Conservation (phyloP, 225 moss, liverwort and hornwort species). For the Bryoerythrophyllum caledonicum region DNA sequence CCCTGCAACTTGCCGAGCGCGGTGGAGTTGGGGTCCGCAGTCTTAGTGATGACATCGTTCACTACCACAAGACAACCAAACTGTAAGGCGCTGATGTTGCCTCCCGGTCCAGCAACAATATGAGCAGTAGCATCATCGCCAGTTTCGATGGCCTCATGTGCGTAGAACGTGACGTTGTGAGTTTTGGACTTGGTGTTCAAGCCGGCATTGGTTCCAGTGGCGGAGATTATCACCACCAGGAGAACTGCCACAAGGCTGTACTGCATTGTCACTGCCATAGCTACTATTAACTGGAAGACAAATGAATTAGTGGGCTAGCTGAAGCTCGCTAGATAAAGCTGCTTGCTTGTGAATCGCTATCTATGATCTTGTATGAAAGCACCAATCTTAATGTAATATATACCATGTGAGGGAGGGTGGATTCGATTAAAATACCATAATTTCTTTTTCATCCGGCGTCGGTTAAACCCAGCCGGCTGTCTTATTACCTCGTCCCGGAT, state of each 20-base stretch:
- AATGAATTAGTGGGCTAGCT: neutral
- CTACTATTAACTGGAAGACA: neutral
- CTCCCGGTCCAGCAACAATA: neutral
- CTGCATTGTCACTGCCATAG: neutral
- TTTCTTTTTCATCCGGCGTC: neutral
- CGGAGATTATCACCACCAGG: neutral
- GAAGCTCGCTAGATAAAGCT: neutral
- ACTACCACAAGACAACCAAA: neutral
- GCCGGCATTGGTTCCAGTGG: neutral
- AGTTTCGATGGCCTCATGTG: neutral
- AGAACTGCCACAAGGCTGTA: neutral
- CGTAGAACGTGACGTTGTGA: constrained; percentile 9
- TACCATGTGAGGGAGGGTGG: neutral
- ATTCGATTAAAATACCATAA: neutral
- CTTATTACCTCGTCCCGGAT: neutral
- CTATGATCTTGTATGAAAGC: neutral
- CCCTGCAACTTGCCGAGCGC: neutral
- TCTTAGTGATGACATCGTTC: neutral
- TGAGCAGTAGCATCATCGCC: neutral
- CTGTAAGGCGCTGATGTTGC: neutral
- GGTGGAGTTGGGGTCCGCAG: neutral
- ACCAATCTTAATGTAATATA: neutral
- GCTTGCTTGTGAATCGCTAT: neutral
- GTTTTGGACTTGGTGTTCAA: too few species aligned
- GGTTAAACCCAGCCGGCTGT: neutral